Evolutionary conservation across 108 stramenopile species (phyloP).

Genomic region (Skeletonema costatum): DNA sequence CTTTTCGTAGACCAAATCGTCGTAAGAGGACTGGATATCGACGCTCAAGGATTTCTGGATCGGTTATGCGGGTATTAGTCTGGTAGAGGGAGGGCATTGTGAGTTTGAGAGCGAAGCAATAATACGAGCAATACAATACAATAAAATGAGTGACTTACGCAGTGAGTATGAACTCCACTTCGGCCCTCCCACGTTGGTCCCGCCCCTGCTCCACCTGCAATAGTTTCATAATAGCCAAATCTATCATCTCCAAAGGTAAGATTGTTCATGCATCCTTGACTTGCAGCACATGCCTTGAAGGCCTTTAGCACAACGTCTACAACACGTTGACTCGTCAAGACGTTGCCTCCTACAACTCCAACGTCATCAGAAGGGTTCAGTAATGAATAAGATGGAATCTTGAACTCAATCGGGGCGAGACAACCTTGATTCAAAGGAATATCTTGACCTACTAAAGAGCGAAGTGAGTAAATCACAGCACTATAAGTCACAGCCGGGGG

Average conservation of each 20-base stretch:
- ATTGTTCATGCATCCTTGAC: slow-evolving; percentile 99
- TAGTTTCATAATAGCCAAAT: slow-evolving; percentile 99
- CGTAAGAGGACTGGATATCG: slow-evolving; percentile 81
- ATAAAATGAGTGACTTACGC: slow-evolving; percentile 14
- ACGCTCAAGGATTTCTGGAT: slow-evolving; percentile 97
- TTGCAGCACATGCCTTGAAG: slow-evolving; percentile 97
- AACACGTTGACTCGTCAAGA: slow-evolving; percentile 96
- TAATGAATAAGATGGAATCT: slow-evolving; percentile 83
- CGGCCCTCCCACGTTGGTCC: slow-evolving; percentile 96
- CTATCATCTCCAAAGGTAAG: slow-evolving; percentile 96
- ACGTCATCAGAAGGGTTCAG: slow-evolving; percentile 93
- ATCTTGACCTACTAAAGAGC: slow-evolving; percentile 90
- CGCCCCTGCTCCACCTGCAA: slow-evolving; percentile 98
- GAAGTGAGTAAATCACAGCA: slow-evolving; percentile 97
- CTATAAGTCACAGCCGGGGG: slow-evolving; percentile 99
- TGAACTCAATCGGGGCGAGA: slow-evolving; percentile 91
- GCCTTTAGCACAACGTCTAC: slow-evolving; percentile 97
- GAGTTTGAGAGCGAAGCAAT: no score
- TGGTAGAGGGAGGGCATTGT: no score
- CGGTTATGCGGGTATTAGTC: slow-evolving; percentile 99
- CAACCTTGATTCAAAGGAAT: slow-evolving; percentile 99
- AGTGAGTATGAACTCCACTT: slow-evolving; percentile 97
- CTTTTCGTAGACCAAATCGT: slow-evolving; percentile 86
- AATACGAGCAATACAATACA: no score
- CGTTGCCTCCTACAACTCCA: slow-evolving; percentile 99